phyloP scores from a whole-genome alignment of 1,139 yeast genomes.

The Geotrichum carabidarum region DNA sequence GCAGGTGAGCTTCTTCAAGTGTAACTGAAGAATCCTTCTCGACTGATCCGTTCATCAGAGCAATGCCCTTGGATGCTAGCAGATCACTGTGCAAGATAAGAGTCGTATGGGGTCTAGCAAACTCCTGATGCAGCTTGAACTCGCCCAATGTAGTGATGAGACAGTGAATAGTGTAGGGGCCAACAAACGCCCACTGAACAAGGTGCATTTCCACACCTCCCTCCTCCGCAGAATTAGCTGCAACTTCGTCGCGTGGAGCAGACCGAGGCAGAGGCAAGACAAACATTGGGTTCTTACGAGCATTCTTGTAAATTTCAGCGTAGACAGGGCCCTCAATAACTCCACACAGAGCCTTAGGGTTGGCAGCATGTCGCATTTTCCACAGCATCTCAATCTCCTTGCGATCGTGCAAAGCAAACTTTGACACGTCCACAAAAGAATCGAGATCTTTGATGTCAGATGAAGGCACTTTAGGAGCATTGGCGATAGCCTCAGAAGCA shows the following conservation, averaged over 20 bases:
- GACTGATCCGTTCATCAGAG: slow-evolving; percentile 82
- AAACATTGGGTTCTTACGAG: slow-evolving; percentile 65
- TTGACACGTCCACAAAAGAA: slow-evolving; percentile 66
- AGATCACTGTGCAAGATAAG: slow-evolving; percentile 82
- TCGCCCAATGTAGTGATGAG: slow-evolving; percentile 90
- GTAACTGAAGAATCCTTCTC: slow-evolving; percentile 63
- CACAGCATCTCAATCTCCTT: slow-evolving; percentile 77
- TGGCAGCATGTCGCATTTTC: slow-evolving; percentile 75
- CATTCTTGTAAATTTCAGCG: slow-evolving; percentile 56
- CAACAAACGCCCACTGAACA: slow-evolving; percentile 91
- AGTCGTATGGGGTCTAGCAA: slow-evolving; percentile 92
- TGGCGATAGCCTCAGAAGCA: slow-evolving; percentile 16
- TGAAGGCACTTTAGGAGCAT: slow-evolving; percentile 17
- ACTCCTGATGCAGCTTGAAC: slow-evolving; percentile 84
- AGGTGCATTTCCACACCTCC: slow-evolving; percentile 78
- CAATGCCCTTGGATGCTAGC: slow-evolving; percentile 54
- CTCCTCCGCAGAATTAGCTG: slow-evolving; percentile 25
- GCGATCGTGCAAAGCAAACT: slow-evolving; percentile 47
- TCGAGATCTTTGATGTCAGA: slow-evolving; percentile 62
- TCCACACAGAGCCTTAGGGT: slow-evolving; percentile 62
- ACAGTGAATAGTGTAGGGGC: slow-evolving; percentile 79
- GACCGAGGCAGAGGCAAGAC: slow-evolving; percentile 43
- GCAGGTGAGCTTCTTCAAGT: slow-evolving; percentile 68
- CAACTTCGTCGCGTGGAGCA: slow-evolving; percentile 32
- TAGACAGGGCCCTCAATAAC: slow-evolving; percentile 53